Evolutionary conservation across 306 rosid species (phyloP).

Genomic region (Adenanthera pavonina): DNA sequence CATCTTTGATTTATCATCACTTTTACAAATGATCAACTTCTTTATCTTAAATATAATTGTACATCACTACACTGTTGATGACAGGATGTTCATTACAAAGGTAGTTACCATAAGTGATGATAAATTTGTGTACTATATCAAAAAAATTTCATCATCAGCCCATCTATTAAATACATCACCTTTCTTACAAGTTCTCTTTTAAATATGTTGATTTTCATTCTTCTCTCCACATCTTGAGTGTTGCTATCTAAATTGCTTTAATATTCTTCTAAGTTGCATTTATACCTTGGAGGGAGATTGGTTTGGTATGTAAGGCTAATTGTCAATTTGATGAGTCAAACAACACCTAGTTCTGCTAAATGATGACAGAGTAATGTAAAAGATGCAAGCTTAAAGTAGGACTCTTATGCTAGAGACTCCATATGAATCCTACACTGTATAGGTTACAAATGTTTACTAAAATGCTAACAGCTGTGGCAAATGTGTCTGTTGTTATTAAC

Average conservation of each 20-base stretch:
- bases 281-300: slow-evolving; percentile 21
- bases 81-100: neutral
- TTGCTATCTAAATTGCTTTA: slow-evolving; percentile 1
- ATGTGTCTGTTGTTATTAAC: neutral
- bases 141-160: slow-evolving; percentile 11
- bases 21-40: neutral
- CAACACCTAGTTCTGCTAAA: neutral
- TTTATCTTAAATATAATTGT: neutral
- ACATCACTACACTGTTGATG: slow-evolving; percentile 3
- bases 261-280: slow-evolving; percentile 6
- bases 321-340: slow-evolving; percentile 10
- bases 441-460: neutral
- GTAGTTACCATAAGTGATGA: neutral
- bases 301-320: neutral
- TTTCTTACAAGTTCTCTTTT: slow-evolving; percentile 4
- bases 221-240: neutral
- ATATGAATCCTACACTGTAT: neutral
- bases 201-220: slow-evolving; percentile 6
- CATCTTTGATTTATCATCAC: slow-evolving; percentile 15
- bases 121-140: slow-evolving; percentile 5
- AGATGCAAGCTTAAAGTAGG: slow-evolving; percentile 13
- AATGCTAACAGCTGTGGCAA: neutral
- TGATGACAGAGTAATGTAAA: slow-evolving; percentile 14
- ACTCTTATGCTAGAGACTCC: neutral
- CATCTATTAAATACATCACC: neutral